Conservation (phyloP, 2,329 filamentous ascomycete species). For the Sporothrix curviconia region DNA sequence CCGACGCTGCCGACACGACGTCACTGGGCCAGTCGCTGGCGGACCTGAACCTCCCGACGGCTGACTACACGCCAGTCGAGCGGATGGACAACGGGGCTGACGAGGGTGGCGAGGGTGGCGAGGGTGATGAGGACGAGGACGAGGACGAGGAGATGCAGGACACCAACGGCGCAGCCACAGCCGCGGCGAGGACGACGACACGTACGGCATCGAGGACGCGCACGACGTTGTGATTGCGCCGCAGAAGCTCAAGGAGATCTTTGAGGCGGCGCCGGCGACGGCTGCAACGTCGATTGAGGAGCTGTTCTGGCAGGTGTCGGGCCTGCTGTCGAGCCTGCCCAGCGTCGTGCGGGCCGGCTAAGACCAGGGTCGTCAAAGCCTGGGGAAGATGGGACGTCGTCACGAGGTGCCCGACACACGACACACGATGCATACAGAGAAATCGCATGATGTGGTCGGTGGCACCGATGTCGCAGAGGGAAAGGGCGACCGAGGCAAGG, state of each 20-base stretch:
- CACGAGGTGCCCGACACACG: too few relatives aligned
- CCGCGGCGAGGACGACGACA: conserved; percentile 28
- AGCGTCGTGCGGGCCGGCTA: conserved; percentile 8
- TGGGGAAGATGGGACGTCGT: too few relatives aligned
- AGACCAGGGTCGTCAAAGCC: neutral
- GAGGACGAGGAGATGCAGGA: conserved; percentile 38
- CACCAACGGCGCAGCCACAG: conserved; percentile 37
- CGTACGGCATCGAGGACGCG: conserved; percentile 32
- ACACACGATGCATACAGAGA: neutral
- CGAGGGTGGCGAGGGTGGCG: conserved; percentile 20
- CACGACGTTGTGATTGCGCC: conserved; percentile 57
- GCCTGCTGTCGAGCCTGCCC: conserved; percentile 43
- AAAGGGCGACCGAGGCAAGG: neutral
- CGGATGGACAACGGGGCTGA: conserved; percentile 22
- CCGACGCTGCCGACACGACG: conserved; percentile 51
- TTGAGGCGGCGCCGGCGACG: conserved; percentile 62
- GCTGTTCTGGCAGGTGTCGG: conserved; percentile 67
- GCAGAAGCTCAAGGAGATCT: conserved; percentile 62
- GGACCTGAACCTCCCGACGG: conserved; percentile 41
- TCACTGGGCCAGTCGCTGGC: conserved; percentile 49
- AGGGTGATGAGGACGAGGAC: conserved; percentile 26
- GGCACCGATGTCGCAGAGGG: neutral
- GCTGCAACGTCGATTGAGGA: conserved; percentile 67
- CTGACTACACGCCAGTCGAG: conserved; percentile 28
- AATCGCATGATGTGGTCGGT: neutral